Evolutionary conservation across 1,284 basidiomycete genomes (phyloP), one percentile per base, ranked within the genome.

Genomic region (Cryptococcus sp.): DNA sequence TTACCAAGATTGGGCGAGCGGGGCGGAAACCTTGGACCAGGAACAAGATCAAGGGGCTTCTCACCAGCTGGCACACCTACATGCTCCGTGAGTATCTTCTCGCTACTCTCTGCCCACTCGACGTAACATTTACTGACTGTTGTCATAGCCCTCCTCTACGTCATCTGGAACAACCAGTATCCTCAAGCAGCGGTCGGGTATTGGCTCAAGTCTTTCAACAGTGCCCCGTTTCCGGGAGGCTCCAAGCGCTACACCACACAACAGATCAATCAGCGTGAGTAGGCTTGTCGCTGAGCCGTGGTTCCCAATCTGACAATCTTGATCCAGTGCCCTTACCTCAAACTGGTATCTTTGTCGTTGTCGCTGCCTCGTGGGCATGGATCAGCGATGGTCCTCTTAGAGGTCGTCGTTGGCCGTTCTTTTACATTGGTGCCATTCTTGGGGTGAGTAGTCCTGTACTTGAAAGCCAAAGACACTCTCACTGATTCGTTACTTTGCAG

Each of bases 181-280:
- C 53, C 60, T 16, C 67, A 69, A 55, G 45, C 46, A 15, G 52
- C 71, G 4, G 70, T 75, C 58, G 63, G 64, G 1, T 69, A 69
- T 50, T 76, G 63, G 61, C 65, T 76, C 47, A 72, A 72, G 53
- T 61, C 58, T 0, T 74, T 70, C 69, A 76, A 74, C 57, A 52
- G 50, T 39, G 60, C 53, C 1, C 69, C 71, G 4, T 67, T 67
- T 1, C 71, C 71, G 7, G 73, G 72, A 0, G 52, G 52, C 2
- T 50, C 35, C 7, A 47, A 38, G 13, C 44, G 44, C 18, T 59
- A 33, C 40, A 43, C 53, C 12, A 50, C 49, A 1, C 24, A 35
- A 12, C 40, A 59, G 16, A 59, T 59, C 57, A 59, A 59, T 28
- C 53, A 58, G 37, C 52, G 50, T 52, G 39, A 38, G 42, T 54